Percentiles rank a stretch among this genome's conserved stretches.
Conservation (phyloP, 257 asterid species). For the Solanum pinnatisectum region DNA sequence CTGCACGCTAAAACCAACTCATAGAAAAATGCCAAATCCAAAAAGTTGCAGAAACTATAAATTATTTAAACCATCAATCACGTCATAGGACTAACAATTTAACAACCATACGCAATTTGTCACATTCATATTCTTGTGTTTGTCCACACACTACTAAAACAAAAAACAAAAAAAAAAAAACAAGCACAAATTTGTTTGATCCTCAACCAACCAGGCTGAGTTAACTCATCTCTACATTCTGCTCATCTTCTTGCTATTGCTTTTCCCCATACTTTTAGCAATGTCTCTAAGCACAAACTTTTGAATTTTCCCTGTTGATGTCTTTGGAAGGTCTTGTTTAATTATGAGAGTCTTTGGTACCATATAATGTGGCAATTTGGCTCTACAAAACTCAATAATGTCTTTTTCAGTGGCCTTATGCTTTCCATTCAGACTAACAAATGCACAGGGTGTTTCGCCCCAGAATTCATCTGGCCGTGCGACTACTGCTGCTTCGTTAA, state of each 20-base stretch:
- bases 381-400: conserved; percentile 37
- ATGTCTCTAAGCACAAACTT: conserved; percentile 53
- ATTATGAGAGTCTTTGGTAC: conserved; percentile 62
- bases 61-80: too few relatives aligned
- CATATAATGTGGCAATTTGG: conserved; percentile 52
- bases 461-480: conserved; percentile 70
- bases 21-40: too few relatives aligned
- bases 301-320: conserved; percentile 73
- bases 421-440: conserved; percentile 45
- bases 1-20: too few relatives aligned
- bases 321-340: conserved; percentile 61
- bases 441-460: conserved; percentile 88
- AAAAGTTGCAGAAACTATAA: too few relatives aligned
- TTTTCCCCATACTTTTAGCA: conserved; percentile 38
- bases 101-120: too few relatives aligned
- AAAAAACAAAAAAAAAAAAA: not conserved
- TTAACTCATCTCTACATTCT: conserved; percentile 16
- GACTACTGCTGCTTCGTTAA: conserved; percentile 84
- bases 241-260: conserved; percentile 12
- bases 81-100: too few relatives aligned
- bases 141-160: not conserved
- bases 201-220: not conserved
- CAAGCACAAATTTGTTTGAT: not conserved
- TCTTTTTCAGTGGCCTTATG: conserved; percentile 42
- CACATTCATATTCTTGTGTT: too few relatives aligned